phyloP scores from a whole-genome alignment of 1,139 yeast species.

The Saccharomyces uvarum region DNA sequence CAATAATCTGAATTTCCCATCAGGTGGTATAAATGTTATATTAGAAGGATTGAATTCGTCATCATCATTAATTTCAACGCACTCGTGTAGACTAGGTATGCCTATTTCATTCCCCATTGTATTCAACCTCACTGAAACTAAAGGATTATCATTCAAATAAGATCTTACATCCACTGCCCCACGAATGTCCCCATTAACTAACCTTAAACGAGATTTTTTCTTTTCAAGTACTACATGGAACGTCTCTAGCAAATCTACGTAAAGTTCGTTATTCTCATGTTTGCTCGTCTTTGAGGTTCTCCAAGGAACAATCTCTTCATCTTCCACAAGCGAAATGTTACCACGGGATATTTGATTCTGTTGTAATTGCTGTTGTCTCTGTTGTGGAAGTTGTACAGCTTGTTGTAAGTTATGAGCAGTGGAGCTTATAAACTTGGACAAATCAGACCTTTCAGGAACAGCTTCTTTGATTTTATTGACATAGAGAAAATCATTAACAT shows the following conservation, averaged over 20 bases:
- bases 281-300: conserved; percentile 50
- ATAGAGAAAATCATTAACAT: conserved; percentile 49
- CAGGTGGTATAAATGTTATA: conserved; percentile 78
- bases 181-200: conserved; percentile 43
- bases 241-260: conserved; percentile 65
- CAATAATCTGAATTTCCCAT: conserved; percentile 63
- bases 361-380: conserved; percentile 8
- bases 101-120: conserved; percentile 40
- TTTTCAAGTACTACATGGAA: conserved; percentile 35
- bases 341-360: conserved; percentile 3
- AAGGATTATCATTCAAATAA: conserved; percentile 69
- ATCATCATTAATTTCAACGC: conserved; percentile 35
- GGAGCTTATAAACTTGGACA: conserved; percentile 37
- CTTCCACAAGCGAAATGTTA: background rate
- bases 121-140: conserved; percentile 49
- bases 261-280: conserved; percentile 71
- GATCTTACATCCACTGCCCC: conserved; percentile 62
- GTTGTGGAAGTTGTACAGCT: conserved; percentile 13
- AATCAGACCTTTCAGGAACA: conserved; percentile 50
- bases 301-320: conserved; percentile 54
- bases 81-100: conserved; percentile 40
- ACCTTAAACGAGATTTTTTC: conserved; percentile 8
- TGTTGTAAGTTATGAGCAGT: conserved; percentile 32
- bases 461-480: conserved; percentile 57
- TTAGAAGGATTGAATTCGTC: conserved; percentile 19